Base-by-base conservation (phyloP, 768 basidiomycete genomes). In the Termitomyces sp. region DNA sequence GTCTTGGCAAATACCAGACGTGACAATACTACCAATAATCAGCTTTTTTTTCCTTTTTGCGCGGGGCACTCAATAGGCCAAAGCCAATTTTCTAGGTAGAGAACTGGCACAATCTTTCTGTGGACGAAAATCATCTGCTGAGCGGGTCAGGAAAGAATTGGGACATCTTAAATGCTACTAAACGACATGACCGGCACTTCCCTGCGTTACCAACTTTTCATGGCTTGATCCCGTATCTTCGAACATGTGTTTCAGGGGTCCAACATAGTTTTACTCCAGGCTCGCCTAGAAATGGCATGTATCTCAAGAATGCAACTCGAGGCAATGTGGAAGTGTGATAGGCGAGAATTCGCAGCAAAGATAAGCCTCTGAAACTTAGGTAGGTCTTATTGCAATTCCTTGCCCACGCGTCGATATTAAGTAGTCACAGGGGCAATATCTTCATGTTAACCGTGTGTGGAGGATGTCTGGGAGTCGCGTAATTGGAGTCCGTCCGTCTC, bases 271-370 rank as follows among this genome's bases (percentile, higher is more conserved):
- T 20, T 20, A 10, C n/a, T 43, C 26, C 9, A 22, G 10, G 42
- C 3, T 22, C 18, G 42, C 9, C 9, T n/a, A 26, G 26, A 26
- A 26, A 26, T 26, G 26, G 26, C 26, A 80, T 75, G 68, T 84
- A 84, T 7, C 78, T 76, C 14, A 84, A 70, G 22, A 45, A 45
- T 22, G n/a, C 12, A 14, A 24, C 22, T 16, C 16, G 6, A 46
- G 24, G 45, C 4, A 14, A 16, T 26, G 24, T 9, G 24, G 16
- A 26, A 16, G 24, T 16, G 24, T 14, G 24, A 46, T 13, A 26
- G 45, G n/a, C n/a, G n/a, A n/a, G n/a, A n/a, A n/a, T n/a, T n/a
- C n/a, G n/a, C n/a, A 13, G 22, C 20, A 43, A 43, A 43, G 42
- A 20, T 7, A 20, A 43, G 20, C 20, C 42, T 43, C 10, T 9